A percentile compares a stretch with the other conserved stretches of the same genome.
These are phyloP conservation scores for Sistotremastrum niveocremeum DNA, from an alignment of 768 basidiomycete species.

Conservation along the genomic window DNA sequence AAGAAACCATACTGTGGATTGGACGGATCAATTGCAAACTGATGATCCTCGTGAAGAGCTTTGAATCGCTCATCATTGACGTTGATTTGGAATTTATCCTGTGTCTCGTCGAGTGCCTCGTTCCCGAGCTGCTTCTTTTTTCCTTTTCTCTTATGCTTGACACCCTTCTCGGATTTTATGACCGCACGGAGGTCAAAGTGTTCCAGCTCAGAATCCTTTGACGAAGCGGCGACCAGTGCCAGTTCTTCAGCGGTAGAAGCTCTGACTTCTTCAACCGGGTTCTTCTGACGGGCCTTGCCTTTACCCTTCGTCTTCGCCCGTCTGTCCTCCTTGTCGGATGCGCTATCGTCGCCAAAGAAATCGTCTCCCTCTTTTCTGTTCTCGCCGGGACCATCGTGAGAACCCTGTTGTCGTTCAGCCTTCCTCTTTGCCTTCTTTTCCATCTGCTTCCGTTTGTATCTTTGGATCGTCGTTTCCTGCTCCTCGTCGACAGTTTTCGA, in stretches of 20 bases:
- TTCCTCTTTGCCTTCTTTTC: constrained; percentile 80
- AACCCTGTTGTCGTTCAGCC: constrained; percentile 28
- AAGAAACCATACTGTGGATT: constrained; percentile 73
- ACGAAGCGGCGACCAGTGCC: constrained; percentile 44
- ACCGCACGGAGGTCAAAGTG: constrained; percentile 91
- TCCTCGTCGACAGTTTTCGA: constrained; percentile 29
- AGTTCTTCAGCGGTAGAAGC: constrained; percentile 52
- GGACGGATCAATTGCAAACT: constrained; percentile 90
- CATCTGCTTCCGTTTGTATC: constrained; percentile 78
- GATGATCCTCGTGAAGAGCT: constrained; percentile 75
- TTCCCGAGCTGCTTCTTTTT: constrained; percentile 25
- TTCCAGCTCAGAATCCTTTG: constrained; percentile 39
- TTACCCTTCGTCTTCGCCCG: constrained; percentile 12
- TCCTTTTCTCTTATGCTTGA: constrained; percentile 28
- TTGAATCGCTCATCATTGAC: constrained; percentile 82
- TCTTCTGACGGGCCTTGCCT: constrained; percentile 4
- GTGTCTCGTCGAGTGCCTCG: constrained; percentile 44
- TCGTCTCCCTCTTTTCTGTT: constrained; percentile 36
- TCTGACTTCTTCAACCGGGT: constrained; percentile 13
- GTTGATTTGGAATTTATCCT: constrained; percentile 73
- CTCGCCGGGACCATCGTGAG: constrained; percentile 14
- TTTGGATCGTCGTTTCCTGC: constrained; percentile 82
- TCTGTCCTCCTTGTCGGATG: constrained; percentile 19
- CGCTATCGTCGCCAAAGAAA: constrained; percentile 57
- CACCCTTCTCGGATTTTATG: constrained; percentile 70